A percentile compares a stretch with the other conserved stretches of the same genome.
Conservation (phyloP, 2,329 filamentous ascomycete species). For the Lomentospora prolificans region DNA sequence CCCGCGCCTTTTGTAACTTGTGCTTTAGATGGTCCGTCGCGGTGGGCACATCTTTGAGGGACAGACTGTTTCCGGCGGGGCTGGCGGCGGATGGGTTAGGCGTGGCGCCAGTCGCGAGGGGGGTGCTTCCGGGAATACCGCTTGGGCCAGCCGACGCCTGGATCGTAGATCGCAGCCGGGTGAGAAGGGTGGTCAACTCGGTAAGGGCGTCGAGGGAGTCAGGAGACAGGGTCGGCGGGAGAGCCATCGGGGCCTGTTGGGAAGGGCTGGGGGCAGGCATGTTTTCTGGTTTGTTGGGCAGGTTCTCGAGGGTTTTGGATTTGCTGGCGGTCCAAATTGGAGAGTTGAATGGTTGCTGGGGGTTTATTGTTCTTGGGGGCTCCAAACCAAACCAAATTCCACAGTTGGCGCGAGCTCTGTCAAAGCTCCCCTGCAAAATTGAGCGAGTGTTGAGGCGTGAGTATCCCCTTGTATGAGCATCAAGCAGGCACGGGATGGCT, state of each 20-base stretch:
- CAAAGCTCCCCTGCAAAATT: not conserved
- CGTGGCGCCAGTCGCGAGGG: conserved; percentile 16
- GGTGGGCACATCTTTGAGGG: conserved; percentile 65
- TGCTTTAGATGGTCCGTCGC: conserved; percentile 73
- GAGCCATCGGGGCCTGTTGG: conserved; percentile 29
- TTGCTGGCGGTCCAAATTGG: not conserved
- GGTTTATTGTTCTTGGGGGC: not conserved
- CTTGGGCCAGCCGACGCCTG: conserved; percentile 28
- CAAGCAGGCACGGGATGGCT: too few relatives aligned
- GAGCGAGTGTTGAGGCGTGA: not conserved
- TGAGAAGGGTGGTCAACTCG: conserved; percentile 67
- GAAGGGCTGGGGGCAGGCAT: conserved; percentile 4
- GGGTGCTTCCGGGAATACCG: conserved; percentile 22
- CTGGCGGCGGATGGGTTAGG: conserved; percentile 12
- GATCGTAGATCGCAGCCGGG: conserved; percentile 53
- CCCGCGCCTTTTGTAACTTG: conserved; percentile 69
- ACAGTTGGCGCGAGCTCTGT: not conserved
- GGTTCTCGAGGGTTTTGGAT: conserved; percentile 2
- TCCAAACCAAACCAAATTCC: not conserved
- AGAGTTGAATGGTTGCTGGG: not conserved
- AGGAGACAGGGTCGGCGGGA: conserved; percentile 60
- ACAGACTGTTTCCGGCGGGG: conserved; percentile 23
- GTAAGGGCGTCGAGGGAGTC: conserved; percentile 80
- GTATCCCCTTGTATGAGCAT: too few relatives aligned
- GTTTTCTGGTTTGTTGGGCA: not conserved